Conservation (phyloP, 2,329 filamentous ascomycete species). For the Penicillium fuscoglaucum region DNA sequence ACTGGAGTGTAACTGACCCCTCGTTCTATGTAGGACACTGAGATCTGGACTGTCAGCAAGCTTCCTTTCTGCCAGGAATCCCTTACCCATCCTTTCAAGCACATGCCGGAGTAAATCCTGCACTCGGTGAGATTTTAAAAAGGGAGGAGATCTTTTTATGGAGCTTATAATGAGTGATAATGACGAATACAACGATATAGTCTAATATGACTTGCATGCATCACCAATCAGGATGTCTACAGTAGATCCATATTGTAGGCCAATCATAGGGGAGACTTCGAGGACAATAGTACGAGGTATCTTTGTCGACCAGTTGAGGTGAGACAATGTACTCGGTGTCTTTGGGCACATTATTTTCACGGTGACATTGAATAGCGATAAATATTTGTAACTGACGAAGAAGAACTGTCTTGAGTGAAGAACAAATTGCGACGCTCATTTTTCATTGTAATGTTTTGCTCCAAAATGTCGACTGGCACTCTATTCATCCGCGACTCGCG, state of each 20-base stretch:
- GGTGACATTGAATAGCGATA: neutral
- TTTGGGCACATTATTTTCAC: no score
- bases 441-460: neutral
- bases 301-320: neutral
- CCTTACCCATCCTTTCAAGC: conserved; percentile 61
- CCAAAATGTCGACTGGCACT: conserved; percentile 15
- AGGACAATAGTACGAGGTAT: neutral
- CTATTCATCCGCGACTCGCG: conserved; percentile 32
- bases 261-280: neutral
- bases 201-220: neutral
- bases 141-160: neutral
- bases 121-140: neutral
- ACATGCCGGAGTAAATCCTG: conserved; percentile 59
- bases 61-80: conserved; percentile 69
- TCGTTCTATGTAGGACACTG: conserved; percentile 49
- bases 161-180: neutral
- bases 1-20: neutral
- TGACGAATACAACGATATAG: neutral
- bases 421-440: neutral
- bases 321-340: neutral
- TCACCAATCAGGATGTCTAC: neutral
- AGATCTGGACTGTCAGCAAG: conserved; percentile 70
- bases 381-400: neutral
- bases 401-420: neutral
- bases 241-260: neutral